phyloP scores from a whole-genome alignment of 345 rosid genomes.

The Salix arbutifolia region DNA sequence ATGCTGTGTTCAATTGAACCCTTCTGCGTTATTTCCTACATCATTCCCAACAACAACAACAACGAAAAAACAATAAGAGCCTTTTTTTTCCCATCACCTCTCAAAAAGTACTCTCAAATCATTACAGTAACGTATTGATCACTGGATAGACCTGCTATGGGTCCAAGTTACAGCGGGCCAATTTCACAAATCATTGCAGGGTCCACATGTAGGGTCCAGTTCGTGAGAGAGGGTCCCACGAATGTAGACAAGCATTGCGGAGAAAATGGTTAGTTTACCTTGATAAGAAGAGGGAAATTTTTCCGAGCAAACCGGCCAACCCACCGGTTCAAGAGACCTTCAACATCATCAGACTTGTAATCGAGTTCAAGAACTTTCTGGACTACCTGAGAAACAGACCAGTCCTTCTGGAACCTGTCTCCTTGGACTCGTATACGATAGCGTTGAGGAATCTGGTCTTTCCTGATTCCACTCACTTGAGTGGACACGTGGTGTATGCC shows the following conservation, averaged over 20 bases:
- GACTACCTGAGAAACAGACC: conserved; percentile 71
- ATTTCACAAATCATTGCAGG: too few relatives aligned
- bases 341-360: conserved; percentile 47
- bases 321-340: conserved; percentile 72
- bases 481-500: conserved; percentile 63
- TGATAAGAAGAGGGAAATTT: conserved; percentile 67
- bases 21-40: conserved; percentile 67
- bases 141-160: too few relatives aligned
- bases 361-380: conserved; percentile 49
- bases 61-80: not conserved
- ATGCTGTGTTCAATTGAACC: conserved; percentile 68
- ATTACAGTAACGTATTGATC: too few relatives aligned
- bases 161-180: too few relatives aligned
- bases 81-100: not conserved
- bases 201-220: too few relatives aligned
- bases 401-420: conserved; percentile 85
- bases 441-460: conserved; percentile 57
- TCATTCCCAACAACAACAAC: not conserved
- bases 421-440: conserved; percentile 51
- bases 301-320: conserved; percentile 76
- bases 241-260: not conserved
- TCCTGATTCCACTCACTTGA: conserved; percentile 55
- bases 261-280: conserved; percentile 22
- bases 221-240: not conserved
- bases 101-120: too few relatives aligned